Evolutionary conservation across 768 basidiomycete species (phyloP), one percentile per base, ranked within the genome.

Genomic region (Tulasnella sp.): DNA sequence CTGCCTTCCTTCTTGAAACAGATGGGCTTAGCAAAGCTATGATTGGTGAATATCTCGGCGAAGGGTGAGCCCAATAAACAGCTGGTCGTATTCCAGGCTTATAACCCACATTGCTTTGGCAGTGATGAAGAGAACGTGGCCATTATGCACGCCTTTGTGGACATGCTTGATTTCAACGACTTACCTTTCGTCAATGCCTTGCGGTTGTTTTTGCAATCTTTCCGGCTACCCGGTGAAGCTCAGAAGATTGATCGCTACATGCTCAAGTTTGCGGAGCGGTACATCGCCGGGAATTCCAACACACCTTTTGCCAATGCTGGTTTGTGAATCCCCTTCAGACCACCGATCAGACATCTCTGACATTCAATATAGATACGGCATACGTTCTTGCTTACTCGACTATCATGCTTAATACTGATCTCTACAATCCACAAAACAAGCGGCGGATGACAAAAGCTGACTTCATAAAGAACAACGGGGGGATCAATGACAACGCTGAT

Each of bases 181-280:
- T 72, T 82, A 55, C 74, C 78, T 17, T 99, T 99, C 68, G 84
- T 93, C 43, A 88, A 93, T 65, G 92, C 96, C 1, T 74, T 99
- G 42, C 81, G 96, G 21, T 68, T 81, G 59, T 97, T 96, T 72
- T 73, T 99, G 25, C 96, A 99, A 70, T 81, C 91, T 2, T 98
- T 98, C 80, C 87, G 96, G 49, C 79, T 99, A 19, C 96, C 96
- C 5, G 96, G 96, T 45, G 96, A 99, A 72, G 76, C 92, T 0
- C 96, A 99, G 71, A 98, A 98, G 73, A 98, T 99, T 65, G 96
- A 99, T 77, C 84, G 96, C 8, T 98, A 82, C 73, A 93, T 99
- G 91, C 81, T 98, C 56, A 99, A 99, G 71, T 99, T 97, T 67
- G 94, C 96, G 8, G 93, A 98, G 69, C 81, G 92, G 34, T 99